A percentile compares a stretch with the other conserved stretches of the same genome.
Evolutionary conservation across 1,284 basidiomycete species (phyloP).

Genomic region (Cutaneotrichosporon spelunceum): DNA sequence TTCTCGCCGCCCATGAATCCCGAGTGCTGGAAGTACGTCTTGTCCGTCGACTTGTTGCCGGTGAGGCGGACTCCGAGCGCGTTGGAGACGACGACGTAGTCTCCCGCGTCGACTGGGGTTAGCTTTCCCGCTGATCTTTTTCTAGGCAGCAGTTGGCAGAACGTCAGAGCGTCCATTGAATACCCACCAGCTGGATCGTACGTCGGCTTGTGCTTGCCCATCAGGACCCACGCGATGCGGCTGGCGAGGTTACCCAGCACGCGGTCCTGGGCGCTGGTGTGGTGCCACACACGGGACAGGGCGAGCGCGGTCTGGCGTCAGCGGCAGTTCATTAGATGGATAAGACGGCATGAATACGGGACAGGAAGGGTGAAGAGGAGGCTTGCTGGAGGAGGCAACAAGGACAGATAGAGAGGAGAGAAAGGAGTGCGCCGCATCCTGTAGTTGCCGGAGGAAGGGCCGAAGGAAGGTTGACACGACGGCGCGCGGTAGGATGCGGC

Average conservation of each 20-base stretch:
- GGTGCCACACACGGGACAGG: constrained; percentile 92
- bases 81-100: constrained; percentile 96
- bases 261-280: constrained; percentile 84
- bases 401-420: not conserved
- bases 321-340: not conserved
- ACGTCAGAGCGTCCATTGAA: too few relatives aligned
- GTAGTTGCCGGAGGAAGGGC: not conserved
- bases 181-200: constrained; percentile 83
- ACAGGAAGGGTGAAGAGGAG: not conserved
- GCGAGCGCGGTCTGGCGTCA: constrained; percentile 77
- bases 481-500: too few relatives aligned
- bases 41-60: constrained; percentile 82
- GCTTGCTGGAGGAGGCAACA: not conserved
- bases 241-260: constrained; percentile 89
- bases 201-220: constrained; percentile 99
- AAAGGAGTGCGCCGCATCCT: too few relatives aligned
- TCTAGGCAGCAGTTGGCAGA: too few relatives aligned
- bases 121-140: not conserved
- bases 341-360: not conserved
- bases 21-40: constrained; percentile 83
- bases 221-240: constrained; percentile 87
- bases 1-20: constrained; percentile 94
- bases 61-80: constrained; percentile 80
- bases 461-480: too few relatives aligned
- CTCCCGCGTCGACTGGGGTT: constrained; percentile 79